phyloP scores from a whole-genome alignment of 163 green algal genomes.

The Scenedesmus sp. region DNA sequence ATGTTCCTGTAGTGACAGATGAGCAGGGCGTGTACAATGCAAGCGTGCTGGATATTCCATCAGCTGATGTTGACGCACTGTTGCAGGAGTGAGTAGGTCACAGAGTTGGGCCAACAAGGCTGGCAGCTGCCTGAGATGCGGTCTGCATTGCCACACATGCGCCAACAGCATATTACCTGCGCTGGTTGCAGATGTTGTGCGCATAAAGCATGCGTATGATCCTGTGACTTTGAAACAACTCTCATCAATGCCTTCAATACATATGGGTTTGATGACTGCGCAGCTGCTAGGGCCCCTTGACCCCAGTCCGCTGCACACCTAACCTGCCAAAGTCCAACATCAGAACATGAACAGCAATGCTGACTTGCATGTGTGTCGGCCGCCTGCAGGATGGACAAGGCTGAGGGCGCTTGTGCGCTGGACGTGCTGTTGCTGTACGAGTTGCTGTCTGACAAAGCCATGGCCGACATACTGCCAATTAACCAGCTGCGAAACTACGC shows the following conservation, averaged over 20 bases:
- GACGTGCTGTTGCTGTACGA: conserved; percentile 66
- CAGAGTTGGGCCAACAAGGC: neutral
- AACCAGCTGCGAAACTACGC: conserved; percentile 66
- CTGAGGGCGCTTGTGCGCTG: conserved; percentile 52
- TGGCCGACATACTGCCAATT: conserved; percentile 60
- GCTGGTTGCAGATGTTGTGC: too few species aligned
- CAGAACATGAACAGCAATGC: neutral
- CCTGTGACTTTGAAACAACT: too few species aligned
- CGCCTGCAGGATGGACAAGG: neutral
- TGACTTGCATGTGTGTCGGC: neutral
- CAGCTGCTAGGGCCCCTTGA: too few species aligned
- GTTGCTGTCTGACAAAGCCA: conserved; percentile 50
- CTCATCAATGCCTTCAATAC: too few species aligned
- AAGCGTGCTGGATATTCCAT: neutral
- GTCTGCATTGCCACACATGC: neutral
- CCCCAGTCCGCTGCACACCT: too few species aligned
- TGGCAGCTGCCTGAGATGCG: too few species aligned
- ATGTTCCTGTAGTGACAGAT: neutral
- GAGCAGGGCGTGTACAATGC: neutral
- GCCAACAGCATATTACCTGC: too few species aligned
- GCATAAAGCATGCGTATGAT: too few species aligned
- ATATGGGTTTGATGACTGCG: too few species aligned
- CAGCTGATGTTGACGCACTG: conserved; percentile 3
- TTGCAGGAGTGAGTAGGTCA: neutral
- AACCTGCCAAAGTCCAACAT: too few species aligned